A percentile compares a stretch with the other conserved stretches of the same genome.
Evolutionary conservation across 2,329 filamentous ascomycete species (phyloP).

Genomic region (Cercospora sojina): DNA sequence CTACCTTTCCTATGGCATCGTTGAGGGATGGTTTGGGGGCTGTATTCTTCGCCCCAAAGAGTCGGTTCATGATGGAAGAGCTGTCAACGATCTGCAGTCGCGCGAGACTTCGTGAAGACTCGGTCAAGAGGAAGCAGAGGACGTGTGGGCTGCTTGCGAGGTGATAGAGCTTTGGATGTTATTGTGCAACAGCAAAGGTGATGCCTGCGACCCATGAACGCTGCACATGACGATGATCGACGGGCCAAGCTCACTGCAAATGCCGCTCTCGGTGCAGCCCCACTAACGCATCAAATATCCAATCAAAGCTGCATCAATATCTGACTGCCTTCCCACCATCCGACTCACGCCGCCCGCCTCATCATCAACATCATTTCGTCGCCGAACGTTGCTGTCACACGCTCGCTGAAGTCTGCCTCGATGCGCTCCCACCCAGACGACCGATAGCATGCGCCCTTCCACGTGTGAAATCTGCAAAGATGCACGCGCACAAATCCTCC

Average conservation of each 20-base stretch:
- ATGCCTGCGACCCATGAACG: neutral
- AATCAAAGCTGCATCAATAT: neutral
- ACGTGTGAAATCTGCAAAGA: conserved; percentile 73
- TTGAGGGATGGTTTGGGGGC: conserved; percentile 86
- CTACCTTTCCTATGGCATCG: conserved; percentile 76
- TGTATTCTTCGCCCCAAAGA: conserved; percentile 86
- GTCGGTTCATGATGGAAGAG: conserved; percentile 73
- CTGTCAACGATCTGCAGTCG: neutral
- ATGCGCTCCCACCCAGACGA: neutral
- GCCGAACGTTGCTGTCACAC: neutral
- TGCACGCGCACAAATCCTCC: conserved; percentile 80
- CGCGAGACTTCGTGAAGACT: neutral
- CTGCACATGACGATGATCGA: conserved; percentile 1
- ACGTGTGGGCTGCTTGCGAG: neutral
- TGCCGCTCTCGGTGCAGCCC: neutral
- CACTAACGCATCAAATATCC: neutral
- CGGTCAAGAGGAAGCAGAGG: neutral
- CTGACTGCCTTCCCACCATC: neutral
- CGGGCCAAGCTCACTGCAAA: neutral
- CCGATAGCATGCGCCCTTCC: conserved; percentile 63
- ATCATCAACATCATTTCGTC: neutral
- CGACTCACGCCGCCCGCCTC: neutral
- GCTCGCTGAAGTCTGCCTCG: neutral
- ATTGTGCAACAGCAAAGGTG: neutral
- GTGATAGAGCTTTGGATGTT: neutral